Evolutionary conservation across 768 basidiomycete genomes (phyloP).

Genomic region (Rossbeevera mucosa): DNA sequence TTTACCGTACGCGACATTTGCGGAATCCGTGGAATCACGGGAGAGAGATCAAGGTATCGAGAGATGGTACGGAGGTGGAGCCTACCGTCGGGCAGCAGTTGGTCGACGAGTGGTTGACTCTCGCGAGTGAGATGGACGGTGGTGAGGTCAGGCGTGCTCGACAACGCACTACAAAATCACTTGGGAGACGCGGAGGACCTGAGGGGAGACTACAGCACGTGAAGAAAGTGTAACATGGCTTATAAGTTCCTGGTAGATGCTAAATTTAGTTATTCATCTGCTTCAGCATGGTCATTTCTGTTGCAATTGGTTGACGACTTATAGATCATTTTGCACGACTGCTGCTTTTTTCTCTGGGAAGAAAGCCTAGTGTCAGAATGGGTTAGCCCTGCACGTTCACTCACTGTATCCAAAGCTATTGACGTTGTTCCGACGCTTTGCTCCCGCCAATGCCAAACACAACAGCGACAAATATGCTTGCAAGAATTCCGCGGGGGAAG

Average conservation of each 20-base stretch:
- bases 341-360: background rate
- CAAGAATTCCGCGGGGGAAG: no score
- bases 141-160: background rate
- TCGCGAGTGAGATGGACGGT: slow-evolving; percentile 20
- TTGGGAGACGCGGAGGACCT: background rate
- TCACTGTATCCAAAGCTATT: no score
- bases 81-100: slow-evolving; percentile 65
- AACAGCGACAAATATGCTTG: no score
- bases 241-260: no score
- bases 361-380: no score
- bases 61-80: slow-evolving; percentile 92
- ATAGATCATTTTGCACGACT: background rate
- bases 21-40: slow-evolving; percentile 94
- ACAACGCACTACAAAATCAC: slow-evolving; percentile 3
- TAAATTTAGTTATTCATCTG: background rate
- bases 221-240: background rate
- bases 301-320: background rate
- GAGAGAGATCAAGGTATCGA: slow-evolving; percentile 72
- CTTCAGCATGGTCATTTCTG: background rate
- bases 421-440: no score
- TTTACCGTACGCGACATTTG: slow-evolving; percentile 70
- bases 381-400: no score
- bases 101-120: slow-evolving; percentile 62
- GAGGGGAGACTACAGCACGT: background rate
- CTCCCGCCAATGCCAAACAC: no score